Base-by-base conservation (phyloP, 805 yeast species). In the Kodamaea sagamina region DNA sequence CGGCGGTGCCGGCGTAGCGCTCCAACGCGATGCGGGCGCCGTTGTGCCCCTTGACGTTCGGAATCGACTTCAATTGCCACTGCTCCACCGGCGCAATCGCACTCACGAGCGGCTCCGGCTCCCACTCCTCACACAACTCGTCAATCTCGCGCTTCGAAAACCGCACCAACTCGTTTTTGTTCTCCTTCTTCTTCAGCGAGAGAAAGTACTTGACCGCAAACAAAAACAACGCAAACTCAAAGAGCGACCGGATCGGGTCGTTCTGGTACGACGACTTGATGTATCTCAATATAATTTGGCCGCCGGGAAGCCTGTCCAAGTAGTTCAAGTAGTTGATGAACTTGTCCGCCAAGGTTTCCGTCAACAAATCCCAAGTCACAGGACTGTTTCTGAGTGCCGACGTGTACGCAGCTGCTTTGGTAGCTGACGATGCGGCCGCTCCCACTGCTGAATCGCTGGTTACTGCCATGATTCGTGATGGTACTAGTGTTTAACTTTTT, bases 41-140 rank as follows among this genome's bases (percentile, higher is more conserved):
- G 46, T 81, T 77, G 4, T 76, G 68, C 21, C 86, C 86, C 27
- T 73, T 59, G 18, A 88, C 68, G 24, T 77, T 69, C 3, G 96
- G 96, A 36, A 83, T 71, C 10, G 81, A 65, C 8, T 75, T 69
- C 41, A 85, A 57, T 53, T 81, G 79, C 87, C 90, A 82, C 46
- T 60, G 52, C 58, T 82, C 89, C 19, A 64, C 64, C 1, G 63
- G 70, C 17, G 66, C 61, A 2, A 85, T 59, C 1, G 77, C 75
- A 21, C 76, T 73, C 4, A 85, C 89, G 32, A 93, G 63, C 0
- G 96, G 87, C 56, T 82, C 93, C 0, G 99, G 98, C 48, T 77
- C 78, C 99, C 99, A 93, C 46, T 90, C 97, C 6, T 81, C 84
- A 41, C 88, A 79, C 44, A 93, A 74, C 36, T 85, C 92, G 53